Conservation (phyloP, 2,329 filamentous ascomycete species). For the Fusarium subglutinans region DNA sequence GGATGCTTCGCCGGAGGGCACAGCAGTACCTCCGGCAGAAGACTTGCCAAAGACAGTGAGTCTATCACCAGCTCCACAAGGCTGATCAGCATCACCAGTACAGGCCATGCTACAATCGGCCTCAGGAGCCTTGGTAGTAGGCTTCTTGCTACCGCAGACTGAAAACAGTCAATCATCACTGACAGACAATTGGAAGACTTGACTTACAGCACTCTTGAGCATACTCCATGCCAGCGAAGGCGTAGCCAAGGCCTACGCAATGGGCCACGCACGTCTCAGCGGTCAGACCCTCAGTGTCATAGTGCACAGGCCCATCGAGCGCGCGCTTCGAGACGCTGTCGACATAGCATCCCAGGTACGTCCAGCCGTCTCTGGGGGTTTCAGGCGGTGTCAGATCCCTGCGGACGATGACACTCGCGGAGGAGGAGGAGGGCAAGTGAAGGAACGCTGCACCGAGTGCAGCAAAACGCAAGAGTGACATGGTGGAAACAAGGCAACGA, state of each 20-base stretch:
- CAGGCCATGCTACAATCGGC: constrained; percentile 59
- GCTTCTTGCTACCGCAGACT: constrained; percentile 51
- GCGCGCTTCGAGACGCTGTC: constrained; percentile 36
- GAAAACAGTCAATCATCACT: background rate
- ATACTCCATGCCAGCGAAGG: constrained; percentile 61
- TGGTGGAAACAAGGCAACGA: constrained; percentile 2
- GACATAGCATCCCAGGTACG: constrained; percentile 39
- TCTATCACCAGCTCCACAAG: constrained; percentile 60
- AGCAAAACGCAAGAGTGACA: constrained; percentile 25
- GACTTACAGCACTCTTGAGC: constrained; percentile 57
- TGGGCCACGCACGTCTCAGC: constrained; percentile 57
- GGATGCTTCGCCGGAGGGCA: constrained; percentile 2
- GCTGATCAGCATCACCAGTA: constrained; percentile 57
- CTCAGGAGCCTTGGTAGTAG: constrained; percentile 49
- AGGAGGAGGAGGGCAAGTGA: constrained; percentile 31
- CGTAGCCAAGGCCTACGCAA: constrained; percentile 54
- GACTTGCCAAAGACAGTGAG: constrained; percentile 49
- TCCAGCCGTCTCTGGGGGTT: constrained; percentile 32
- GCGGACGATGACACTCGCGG: constrained; percentile 31
- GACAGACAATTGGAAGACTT: background rate
- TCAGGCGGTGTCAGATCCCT: constrained; percentile 35
- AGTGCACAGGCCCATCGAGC: constrained; percentile 33
- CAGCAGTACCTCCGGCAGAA: constrained; percentile 17
- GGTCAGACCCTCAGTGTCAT: constrained; percentile 44
- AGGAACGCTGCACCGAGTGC: constrained; percentile 34